Base-by-base conservation (phyloP, 1,284 basidiomycete species). In the Athelia psychrophila region DNA sequence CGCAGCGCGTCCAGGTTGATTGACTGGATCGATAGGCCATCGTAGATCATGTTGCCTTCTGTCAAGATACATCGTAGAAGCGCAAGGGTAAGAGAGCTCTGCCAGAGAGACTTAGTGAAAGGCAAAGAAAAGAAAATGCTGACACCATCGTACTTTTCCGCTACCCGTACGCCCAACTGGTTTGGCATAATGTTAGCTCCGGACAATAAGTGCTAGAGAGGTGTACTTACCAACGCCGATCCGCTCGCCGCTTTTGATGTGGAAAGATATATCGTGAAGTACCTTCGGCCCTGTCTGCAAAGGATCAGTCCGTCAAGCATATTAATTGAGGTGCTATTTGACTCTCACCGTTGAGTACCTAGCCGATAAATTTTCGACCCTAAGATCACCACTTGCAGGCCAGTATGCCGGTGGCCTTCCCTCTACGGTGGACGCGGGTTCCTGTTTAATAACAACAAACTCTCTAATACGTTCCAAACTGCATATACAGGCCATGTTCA, bases 1-100 rank as follows among this genome's bases (percentile, higher is more conserved):
- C 79, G 64, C 22, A 81, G 60, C 22, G 70, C 69, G 40, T 76
- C 68, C 3, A 80, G 61, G 54, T 77, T 77, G 56, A 76, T 64
- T 20, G 66, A 53, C 42, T 61, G 23, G 4, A 58, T 65, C 9
- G 50, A 33, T 4, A 64, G 20, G 16, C 63, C 64, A 46, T 76
- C 75, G 51, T 74, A 76, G 47, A 58, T 57, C 16, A 77, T 70
- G n/a, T 62, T 63, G 9, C 76, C 76, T 15, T 65, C 62, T 13
- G 72, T 75, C 4, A 71, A 69, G 44, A 78, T 68, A 61, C 74
- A 67, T 15, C 75, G 65, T 8, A 78, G 60, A 2, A 78, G 61
- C 0, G 76, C 71, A 19, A 78, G 58, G 2, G 73, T 69, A 47
- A 77, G 54, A 6, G 72, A 72, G 5, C 64, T 69, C 60, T 76